Evolutionary conservation across 768 basidiomycete species (phyloP).

Genomic region (Suillus brevipes): DNA sequence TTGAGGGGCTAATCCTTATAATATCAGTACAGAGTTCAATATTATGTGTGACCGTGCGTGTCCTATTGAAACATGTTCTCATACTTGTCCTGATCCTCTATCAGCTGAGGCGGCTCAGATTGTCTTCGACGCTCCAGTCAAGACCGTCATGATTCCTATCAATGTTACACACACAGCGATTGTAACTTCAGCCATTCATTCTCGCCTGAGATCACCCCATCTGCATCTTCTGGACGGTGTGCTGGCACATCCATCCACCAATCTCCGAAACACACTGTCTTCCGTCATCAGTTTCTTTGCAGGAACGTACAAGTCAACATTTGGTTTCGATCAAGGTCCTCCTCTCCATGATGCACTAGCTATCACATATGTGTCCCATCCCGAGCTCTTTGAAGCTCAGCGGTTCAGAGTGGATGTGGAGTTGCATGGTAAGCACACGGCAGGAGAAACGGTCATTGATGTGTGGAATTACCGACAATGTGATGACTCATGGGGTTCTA

Average conservation of each 20-base stretch:
- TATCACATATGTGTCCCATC: slow-evolving; percentile 70
- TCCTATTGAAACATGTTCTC: neutral
- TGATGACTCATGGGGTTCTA: slow-evolving; percentile 69
- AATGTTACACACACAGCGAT: slow-evolving; percentile 89
- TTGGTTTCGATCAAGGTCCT: slow-evolving; percentile 83
- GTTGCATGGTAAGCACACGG: slow-evolving; percentile 59
- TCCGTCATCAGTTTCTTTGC: slow-evolving; percentile 78
- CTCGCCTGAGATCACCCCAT: slow-evolving; percentile 50
- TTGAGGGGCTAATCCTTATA: neutral
- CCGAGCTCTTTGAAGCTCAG: slow-evolving; percentile 58
- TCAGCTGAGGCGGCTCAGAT: slow-evolving; percentile 83
- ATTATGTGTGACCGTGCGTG: slow-evolving; percentile 79
- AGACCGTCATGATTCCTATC: slow-evolving; percentile 76
- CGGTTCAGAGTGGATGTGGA: slow-evolving; percentile 87
- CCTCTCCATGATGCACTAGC: slow-evolving; percentile 88
- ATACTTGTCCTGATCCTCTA: neutral
- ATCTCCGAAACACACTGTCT: slow-evolving; percentile 70
- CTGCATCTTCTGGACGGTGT: slow-evolving; percentile 22
- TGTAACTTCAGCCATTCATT: slow-evolving; percentile 56
- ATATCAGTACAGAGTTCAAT: slow-evolving; percentile 61
- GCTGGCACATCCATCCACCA: slow-evolving; percentile 34
- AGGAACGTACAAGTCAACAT: slow-evolving; percentile 66
- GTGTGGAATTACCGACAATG: slow-evolving; percentile 61
- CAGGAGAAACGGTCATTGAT: slow-evolving; percentile 82
- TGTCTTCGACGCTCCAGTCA: slow-evolving; percentile 69